A percentile compares a stretch with the other conserved stretches of the same genome.
phyloP scores from a whole-genome alignment of 805 yeast genomes.

The Yarrowia alimentaria region DNA sequence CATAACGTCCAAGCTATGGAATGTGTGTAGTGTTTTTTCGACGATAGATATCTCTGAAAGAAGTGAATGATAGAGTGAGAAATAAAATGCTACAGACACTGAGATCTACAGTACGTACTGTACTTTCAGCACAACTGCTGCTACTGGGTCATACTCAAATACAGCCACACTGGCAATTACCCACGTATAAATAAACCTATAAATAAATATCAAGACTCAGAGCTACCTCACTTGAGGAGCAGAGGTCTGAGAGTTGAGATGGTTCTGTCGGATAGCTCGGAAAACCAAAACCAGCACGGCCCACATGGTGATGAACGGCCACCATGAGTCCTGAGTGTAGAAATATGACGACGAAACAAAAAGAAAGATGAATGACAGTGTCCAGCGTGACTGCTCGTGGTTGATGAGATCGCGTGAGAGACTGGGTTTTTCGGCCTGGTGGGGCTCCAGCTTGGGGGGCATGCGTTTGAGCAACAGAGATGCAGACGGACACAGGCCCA shows the following conservation, averaged over 20 bases:
- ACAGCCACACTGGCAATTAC: background rate
- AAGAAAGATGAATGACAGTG: constrained; percentile 17
- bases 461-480: constrained; percentile 14
- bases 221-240: constrained; percentile 8
- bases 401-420: constrained; percentile 22
- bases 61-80: no score
- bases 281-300: constrained; percentile 19
- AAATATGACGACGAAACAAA: constrained; percentile 25
- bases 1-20: no score
- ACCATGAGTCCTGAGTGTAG: constrained; percentile 26
- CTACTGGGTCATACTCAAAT: background rate
- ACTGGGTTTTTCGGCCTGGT: constrained; percentile 24
- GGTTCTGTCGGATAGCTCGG: constrained; percentile 26
- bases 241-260: constrained; percentile 9
- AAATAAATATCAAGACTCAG: background rate
- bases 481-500: constrained; percentile 19
- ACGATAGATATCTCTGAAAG: no score
- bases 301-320: constrained; percentile 27
- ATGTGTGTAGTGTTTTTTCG: no score
- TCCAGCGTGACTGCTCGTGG: constrained; percentile 28
- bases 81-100: no score
- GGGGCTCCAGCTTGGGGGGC: constrained; percentile 23
- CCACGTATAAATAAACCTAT: constrained; percentile 10
- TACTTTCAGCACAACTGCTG: background rate
- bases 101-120: no score